Evolutionary conservation across 2,329 filamentous ascomycete genomes (phyloP).

Genomic region (Cladosporium sp.): DNA sequence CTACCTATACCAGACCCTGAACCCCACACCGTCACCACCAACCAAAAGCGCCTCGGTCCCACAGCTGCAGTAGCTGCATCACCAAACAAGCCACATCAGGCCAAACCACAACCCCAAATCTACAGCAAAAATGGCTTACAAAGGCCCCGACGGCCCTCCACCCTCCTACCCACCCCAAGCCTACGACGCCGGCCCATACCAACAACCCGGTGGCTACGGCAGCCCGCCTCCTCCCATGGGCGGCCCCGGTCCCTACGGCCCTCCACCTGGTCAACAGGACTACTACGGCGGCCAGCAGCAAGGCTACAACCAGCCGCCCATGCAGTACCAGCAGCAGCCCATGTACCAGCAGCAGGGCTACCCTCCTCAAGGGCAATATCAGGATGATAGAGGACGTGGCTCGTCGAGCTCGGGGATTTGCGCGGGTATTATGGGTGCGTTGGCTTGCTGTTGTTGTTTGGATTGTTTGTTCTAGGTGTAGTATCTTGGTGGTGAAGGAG

Average conservation of each 20-base stretch:
- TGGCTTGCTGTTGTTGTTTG: constrained; percentile 54
- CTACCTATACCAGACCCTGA: constrained; percentile 7
- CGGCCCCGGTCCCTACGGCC: constrained; percentile 16
- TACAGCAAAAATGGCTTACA: constrained; percentile 12
- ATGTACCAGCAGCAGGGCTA: constrained; percentile 41
- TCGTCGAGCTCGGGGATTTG: constrained; percentile 42
- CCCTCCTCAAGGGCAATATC: constrained; percentile 35
- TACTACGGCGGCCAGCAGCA: constrained; percentile 9
- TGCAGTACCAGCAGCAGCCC: constrained; percentile 42
- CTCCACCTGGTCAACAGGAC: constrained; percentile 12
- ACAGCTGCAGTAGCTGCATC: neutral
- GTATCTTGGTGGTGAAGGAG: neutral
- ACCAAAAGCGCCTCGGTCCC: constrained; percentile 13
- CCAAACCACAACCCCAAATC: neutral
- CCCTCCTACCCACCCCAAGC: constrained; percentile 21
- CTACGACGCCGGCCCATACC: constrained; percentile 18
- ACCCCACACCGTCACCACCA: neutral
- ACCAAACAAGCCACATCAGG: neutral
- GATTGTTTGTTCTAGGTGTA: constrained; percentile 42
- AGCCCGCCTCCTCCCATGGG: constrained; percentile 21
- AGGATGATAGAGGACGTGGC: constrained; percentile 23
- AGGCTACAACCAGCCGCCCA: constrained; percentile 27
- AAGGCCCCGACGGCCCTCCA: constrained; percentile 6
- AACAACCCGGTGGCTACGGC: constrained; percentile 21
- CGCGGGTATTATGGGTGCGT: constrained; percentile 48